phyloP scores from a whole-genome alignment of 257 asterid genomes.

The Solanum medicagineum region DNA sequence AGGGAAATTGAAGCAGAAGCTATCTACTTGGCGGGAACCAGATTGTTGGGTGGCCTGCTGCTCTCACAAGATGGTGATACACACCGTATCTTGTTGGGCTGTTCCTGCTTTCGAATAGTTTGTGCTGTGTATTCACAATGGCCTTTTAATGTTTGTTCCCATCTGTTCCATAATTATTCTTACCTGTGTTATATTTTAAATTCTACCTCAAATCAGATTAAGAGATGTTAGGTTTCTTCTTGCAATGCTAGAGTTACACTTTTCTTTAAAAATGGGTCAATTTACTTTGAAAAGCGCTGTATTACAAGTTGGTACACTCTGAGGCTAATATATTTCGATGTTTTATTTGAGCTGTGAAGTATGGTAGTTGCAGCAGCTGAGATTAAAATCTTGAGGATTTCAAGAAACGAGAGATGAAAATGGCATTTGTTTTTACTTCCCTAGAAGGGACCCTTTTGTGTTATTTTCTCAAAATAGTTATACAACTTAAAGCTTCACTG shows the following conservation, averaged over 20 bases:
- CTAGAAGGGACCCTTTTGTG: not conserved
- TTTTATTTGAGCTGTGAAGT: not conserved
- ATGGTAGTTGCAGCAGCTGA: not conserved
- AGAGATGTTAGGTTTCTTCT: not conserved
- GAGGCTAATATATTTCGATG: not conserved
- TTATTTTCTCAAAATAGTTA: not conserved
- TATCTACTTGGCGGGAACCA: not conserved
- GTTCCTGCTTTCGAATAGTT: slow-evolving; percentile 26
- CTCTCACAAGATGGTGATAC: not conserved
- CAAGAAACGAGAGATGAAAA: not conserved
- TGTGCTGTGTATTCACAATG: slow-evolving; percentile 18
- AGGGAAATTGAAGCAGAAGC: not conserved
- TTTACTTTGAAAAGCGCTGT: not conserved
- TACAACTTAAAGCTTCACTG: not conserved
- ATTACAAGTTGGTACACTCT: not conserved
- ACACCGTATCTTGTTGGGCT: slow-evolving; percentile 3
- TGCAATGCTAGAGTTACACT: not conserved
- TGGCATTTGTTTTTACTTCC: not conserved
- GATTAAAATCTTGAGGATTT: not conserved
- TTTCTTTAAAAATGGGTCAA: not conserved
- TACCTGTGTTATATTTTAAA: not conserved
- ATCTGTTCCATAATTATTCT: not conserved
- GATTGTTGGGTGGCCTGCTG: not conserved
- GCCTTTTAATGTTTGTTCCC: not conserved
- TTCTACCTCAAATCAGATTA: not conserved